Evolutionary conservation across 352 stramenopile genomes (phyloP), one percentile per base, ranked within the genome.

Genomic region (Globisporangium spinosum): DNA sequence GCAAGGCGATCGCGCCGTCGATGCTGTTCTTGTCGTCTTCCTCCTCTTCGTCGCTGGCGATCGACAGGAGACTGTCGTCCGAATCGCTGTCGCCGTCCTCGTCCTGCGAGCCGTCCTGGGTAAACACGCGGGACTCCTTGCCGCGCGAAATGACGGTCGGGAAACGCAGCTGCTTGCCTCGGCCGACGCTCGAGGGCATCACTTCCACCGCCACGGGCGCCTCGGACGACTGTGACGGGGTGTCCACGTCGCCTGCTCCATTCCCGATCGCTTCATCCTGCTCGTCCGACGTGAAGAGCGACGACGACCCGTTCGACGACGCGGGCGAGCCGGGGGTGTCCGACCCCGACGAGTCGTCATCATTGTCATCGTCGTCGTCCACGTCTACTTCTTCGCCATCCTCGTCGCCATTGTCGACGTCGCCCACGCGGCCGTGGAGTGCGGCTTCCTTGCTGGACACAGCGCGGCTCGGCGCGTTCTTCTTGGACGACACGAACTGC

Each of bases 401-500:
- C n/a, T 83, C 71, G 43, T 27, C 25, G 23, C 74, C 70, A 22
- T 53, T 70, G 38, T 62, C 70, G 29, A 66, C 68, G 68, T 47
- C 65, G 64, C 49, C 67, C 29, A 56, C 70, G 64, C 84, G 74
- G 23, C 77, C 79, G 43, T 89, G 84, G 60, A 94, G 76, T 40
- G 86, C 86, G 45, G 82, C 84, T 68, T 94, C 86, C 72, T 94
- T 94, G 74, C 84, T 93, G n/a, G 86, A 91, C 49, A 94, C 78
- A 32, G 72, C 77, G 62, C 83, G 86, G 69, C 82, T 92, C 51
- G 86, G 86, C 71, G 80, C 86, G 74, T 92, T 94, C 75, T 94
- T 94, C 79, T 91, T 94, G 68, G 83, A 94, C 35, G 86, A 94
- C 45, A 94, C 86, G 64, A 94, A 93, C 73, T 91, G 87, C 72